phyloP scores from a whole-genome alignment of 805 yeast species.

The Cyberlindnera maritima region DNA sequence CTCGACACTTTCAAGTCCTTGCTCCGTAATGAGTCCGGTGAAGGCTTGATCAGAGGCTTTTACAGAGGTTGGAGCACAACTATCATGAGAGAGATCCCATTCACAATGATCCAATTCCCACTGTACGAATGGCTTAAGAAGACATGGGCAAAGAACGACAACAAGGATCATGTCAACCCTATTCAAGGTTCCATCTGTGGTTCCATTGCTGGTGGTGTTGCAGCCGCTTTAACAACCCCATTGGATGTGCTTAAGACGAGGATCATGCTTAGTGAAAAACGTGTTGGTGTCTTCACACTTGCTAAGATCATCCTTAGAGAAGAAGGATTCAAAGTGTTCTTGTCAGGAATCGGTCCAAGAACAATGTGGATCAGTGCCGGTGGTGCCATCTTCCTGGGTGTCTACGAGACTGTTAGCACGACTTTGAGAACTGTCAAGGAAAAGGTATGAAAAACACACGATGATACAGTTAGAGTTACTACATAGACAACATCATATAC shows the following conservation, averaged over 20 bases:
- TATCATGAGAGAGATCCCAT: conserved; percentile 92
- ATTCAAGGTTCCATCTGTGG: conserved; percentile 83
- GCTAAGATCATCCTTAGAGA: conserved; percentile 54
- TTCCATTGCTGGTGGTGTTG: conserved; percentile 76
- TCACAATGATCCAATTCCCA: conserved; percentile 94
- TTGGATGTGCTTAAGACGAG: conserved; percentile 79
- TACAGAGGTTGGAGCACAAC: conserved; percentile 95
- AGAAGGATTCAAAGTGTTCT: conserved; percentile 74
- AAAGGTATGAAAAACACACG: neutral
- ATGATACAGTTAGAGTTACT: neutral
- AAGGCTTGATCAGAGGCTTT: conserved; percentile 72
- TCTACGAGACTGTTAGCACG: conserved; percentile 60
- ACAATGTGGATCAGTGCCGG: conserved; percentile 98
- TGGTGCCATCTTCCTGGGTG: conserved; percentile 95
- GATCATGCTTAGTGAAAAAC: conserved; percentile 68
- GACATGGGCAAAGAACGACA: conserved; percentile 42
- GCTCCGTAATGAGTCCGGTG: conserved; percentile 64
- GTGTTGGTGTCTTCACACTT: conserved; percentile 43
- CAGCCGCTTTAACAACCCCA: conserved; percentile 81
- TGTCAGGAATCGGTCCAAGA: conserved; percentile 89
- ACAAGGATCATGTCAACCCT: conserved; percentile 48
- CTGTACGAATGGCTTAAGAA: conserved; percentile 80
- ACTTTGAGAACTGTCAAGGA: conserved; percentile 12
- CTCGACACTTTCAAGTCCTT: conserved; percentile 63
- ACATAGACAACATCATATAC: no score